Percentiles rank a stretch among this genome's conserved stretches.
Conservation (phyloP, 306 rosid genomes). For the Gynostemma pentaphyllum region DNA sequence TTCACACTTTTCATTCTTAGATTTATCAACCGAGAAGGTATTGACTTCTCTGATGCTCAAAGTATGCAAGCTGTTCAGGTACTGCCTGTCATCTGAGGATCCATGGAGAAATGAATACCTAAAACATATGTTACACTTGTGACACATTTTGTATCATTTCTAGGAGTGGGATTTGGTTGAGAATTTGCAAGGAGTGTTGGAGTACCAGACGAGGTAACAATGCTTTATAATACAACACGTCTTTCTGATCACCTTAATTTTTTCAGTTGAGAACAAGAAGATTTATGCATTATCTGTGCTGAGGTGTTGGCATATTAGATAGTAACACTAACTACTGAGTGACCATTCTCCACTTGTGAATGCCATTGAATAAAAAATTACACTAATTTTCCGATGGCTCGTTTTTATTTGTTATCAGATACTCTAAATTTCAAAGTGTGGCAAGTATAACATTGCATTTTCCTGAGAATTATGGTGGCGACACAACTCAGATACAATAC, state of each 20-base stretch:
- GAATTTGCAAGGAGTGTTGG: conserved; percentile 84
- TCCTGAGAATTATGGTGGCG: conserved; percentile 82
- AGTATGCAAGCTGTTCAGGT: conserved; percentile 97
- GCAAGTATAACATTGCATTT: conserved; percentile 88
- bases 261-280: not conserved
- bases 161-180: conserved; percentile 99
- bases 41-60: conserved; percentile 97
- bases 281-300: not conserved
- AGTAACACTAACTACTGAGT: not conserved
- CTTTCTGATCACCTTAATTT: not conserved
- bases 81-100: conserved; percentile 14
- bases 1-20: conserved; percentile 18
- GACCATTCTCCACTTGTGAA: not conserved
- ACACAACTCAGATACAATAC: conserved; percentile 66
- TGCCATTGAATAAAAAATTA: not conserved
- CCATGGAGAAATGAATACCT: conserved; percentile 17
- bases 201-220: conserved; percentile 90
- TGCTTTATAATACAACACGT: conserved; percentile 7
- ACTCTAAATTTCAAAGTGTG: conserved; percentile 90
- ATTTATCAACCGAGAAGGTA: conserved; percentile 87
- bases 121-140: conserved; percentile 11
- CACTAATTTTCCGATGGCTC: not conserved
- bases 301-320: no score
- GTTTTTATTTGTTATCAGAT: conserved; percentile 27
- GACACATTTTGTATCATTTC: conserved; percentile 12